phyloP scores from a whole-genome alignment of 805 yeast species.

The Wickerhamiella sergipiensis region DNA sequence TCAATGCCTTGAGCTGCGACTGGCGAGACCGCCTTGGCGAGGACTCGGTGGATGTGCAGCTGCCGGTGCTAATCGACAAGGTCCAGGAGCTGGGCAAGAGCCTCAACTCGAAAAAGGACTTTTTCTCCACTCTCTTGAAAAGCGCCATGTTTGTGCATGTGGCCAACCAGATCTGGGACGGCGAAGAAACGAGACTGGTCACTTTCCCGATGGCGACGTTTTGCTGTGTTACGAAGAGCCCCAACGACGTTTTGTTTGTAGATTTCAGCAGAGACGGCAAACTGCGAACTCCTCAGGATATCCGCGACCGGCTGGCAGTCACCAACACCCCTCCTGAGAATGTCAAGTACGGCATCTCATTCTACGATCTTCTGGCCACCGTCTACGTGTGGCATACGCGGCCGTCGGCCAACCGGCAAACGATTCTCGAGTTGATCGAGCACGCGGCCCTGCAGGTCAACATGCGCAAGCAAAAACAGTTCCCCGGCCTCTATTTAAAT shows the following conservation, averaged over 20 bases:
- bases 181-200: conserved; percentile 6
- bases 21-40: not conserved
- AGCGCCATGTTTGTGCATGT: conserved; percentile 10
- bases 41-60: not conserved
- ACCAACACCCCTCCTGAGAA: conserved; percentile 1
- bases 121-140: conserved; percentile 9
- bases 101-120: conserved; percentile 6
- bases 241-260: conserved; percentile 9
- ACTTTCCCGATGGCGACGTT: conserved; percentile 10
- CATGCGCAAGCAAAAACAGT: conserved; percentile 4
- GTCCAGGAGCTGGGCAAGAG: not conserved
- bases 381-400: conserved; percentile 14
- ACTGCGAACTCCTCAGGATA: conserved; percentile 13
- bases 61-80: not conserved
- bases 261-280: conserved; percentile 14
- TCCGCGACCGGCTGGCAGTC: conserved; percentile 11
- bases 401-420: conserved; percentile 11
- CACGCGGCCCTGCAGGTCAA: conserved; percentile 13
- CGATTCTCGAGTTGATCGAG: conserved; percentile 13
- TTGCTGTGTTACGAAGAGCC: conserved; percentile 9
- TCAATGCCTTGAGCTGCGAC: not conserved
- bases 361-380: conserved; percentile 13
- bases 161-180: conserved; percentile 7
- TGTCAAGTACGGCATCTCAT: conserved; percentile 13
- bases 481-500: conserved; percentile 9